Evolutionary conservation across 225 moss, liverwort and hornwort species (phyloP).

Genomic region (Physcomitrellopsis africana): DNA sequence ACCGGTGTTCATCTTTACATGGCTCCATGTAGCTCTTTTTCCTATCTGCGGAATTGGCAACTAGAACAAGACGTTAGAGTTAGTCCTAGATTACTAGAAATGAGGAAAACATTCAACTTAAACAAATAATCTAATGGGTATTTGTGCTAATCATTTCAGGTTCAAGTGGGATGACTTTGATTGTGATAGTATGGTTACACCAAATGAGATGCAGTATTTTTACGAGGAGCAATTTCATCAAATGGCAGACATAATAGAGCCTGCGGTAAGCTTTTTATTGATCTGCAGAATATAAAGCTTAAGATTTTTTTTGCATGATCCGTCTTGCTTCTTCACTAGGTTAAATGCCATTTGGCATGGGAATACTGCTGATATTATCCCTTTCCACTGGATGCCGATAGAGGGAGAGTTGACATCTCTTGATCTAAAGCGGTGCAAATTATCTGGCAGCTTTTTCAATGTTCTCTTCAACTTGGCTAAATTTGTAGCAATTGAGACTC

Average conservation of each 20-base stretch:
- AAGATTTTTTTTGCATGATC: constrained; percentile 10
- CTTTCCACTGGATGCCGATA: constrained; percentile 55
- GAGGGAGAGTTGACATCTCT: constrained; percentile 87
- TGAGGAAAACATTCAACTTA: too few relatives aligned
- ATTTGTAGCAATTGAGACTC: constrained; percentile 96
- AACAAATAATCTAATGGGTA: background rate
- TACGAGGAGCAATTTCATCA: constrained; percentile 98
- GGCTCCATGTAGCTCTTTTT: constrained; percentile 11
- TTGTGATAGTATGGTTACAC: constrained; percentile 93
- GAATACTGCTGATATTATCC: constrained; percentile 22
- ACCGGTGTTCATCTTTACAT: constrained; percentile 62
- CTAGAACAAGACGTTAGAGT: background rate
- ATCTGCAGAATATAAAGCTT: background rate
- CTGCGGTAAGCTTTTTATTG: constrained; percentile 59
- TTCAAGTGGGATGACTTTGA: constrained; percentile 97
- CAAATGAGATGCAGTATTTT: constrained; percentile 99
- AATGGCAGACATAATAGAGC: constrained; percentile 98
- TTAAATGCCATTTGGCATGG: background rate
- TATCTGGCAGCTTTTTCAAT: constrained; percentile 95
- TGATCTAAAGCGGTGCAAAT: constrained; percentile 93
- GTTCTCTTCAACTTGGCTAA: constrained; percentile 96
- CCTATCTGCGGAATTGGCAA: background rate
- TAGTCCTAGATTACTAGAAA: too few relatives aligned
- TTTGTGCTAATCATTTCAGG: constrained; percentile 50
- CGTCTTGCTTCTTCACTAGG: background rate